Conservation (phyloP, 2,329 filamentous ascomycete species). For the Exophiala phaeomuriformis region DNA sequence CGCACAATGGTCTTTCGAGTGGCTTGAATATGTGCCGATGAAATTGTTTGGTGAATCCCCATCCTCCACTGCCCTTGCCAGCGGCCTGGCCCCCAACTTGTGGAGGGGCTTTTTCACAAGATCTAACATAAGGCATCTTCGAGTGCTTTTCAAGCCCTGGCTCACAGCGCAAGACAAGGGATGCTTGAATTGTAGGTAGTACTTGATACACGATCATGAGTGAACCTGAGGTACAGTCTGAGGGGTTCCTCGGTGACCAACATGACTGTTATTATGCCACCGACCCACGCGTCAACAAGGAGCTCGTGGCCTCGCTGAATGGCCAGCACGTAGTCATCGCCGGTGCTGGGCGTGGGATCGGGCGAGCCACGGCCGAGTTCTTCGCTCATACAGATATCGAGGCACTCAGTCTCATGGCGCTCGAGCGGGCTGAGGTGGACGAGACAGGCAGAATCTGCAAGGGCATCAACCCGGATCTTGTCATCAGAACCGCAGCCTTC, state of each 20-base stretch:
- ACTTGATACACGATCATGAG: not conserved
- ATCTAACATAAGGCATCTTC: not conserved
- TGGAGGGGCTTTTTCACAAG: not conserved
- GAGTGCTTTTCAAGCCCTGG: not conserved
- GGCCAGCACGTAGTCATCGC: conserved; percentile 47
- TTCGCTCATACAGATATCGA: conserved; percentile 31
- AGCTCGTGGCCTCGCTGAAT: conserved; percentile 12
- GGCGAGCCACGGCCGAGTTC: conserved; percentile 46
- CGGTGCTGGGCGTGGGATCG: conserved; percentile 51
- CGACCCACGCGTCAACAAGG: conserved; percentile 18
- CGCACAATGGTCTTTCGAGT: not conserved
- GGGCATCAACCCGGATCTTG: conserved; percentile 13
- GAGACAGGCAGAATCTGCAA: conserved; percentile 19
- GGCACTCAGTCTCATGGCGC: conserved; percentile 18
- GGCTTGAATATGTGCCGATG: not conserved
- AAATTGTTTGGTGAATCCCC: not conserved
- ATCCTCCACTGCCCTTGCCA: not conserved
- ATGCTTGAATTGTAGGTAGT: not conserved
- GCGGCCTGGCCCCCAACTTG: not conserved
- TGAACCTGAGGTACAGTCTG: conserved; percentile 5
- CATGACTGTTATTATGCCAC: conserved; percentile 19
- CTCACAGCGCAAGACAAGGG: not conserved
- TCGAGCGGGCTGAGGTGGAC: conserved; percentile 18
- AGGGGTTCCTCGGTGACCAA: conserved; percentile 19
- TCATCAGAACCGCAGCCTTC: conserved; percentile 15